A percentile compares a stretch with the other conserved stretches of the same genome.
Conservation (phyloP, 192 early-diverging fungal species). For the Backusella parvicylindrica region DNA sequence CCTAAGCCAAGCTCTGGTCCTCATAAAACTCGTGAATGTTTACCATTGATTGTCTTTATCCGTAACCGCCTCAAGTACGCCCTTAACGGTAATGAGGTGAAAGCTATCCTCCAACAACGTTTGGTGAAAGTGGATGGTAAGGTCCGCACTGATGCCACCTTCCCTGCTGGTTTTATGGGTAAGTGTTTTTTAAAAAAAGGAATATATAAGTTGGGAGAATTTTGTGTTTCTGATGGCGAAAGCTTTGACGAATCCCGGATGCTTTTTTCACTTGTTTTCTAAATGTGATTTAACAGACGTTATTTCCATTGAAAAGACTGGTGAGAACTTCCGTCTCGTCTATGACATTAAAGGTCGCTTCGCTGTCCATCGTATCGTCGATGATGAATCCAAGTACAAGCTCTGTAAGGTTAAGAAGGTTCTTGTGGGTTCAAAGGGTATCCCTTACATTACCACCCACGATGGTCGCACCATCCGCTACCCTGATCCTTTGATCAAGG, state of each 20-base stretch:
- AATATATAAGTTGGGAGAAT: background rate
- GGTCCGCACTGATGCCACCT: constrained; percentile 95
- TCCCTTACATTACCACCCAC: constrained; percentile 97
- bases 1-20: constrained; percentile 40
- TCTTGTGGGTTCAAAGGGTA: constrained; percentile 91
- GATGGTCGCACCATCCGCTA: constrained; percentile 99
- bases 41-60: constrained; percentile 96
- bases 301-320: constrained; percentile 92
- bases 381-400: constrained; percentile 99
- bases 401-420: constrained; percentile 97
- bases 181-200: constrained; percentile 37
- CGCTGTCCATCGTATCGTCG: constrained; percentile 98
- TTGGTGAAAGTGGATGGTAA: constrained; percentile 99
- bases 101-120: constrained; percentile 96
- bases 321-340: constrained; percentile 99
- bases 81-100: constrained; percentile 95
- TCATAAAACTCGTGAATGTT: constrained; percentile 99
- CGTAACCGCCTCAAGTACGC: constrained; percentile 99
- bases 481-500: constrained; percentile 99
- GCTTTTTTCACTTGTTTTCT: constrained; percentile 9
- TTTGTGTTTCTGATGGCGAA: constrained; percentile 7
- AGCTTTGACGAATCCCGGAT: constrained; percentile 34
- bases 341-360: constrained; percentile 99
- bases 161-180: constrained; percentile 97
- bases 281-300: constrained; percentile 56